Base-by-base conservation (phyloP, 176 grass and related monocot species). In the Pharus latifolius region DNA sequence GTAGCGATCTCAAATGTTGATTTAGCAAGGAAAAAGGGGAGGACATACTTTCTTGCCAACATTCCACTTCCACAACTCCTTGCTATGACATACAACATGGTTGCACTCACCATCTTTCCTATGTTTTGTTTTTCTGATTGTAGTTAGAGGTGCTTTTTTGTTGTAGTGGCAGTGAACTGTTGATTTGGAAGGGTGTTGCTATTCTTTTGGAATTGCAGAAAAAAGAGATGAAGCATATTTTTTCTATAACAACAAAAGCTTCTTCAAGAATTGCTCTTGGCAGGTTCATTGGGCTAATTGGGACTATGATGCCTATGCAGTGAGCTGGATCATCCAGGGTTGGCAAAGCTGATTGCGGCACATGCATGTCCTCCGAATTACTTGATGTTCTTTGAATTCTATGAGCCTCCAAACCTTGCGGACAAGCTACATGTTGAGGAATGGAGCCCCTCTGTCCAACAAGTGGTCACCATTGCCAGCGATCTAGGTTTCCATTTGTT, bases 341-440 rank as follows among this genome's bases (percentile, higher is more conserved):
- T 98, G 72, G 81, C 81, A 0, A 82, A 90, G 32, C 75, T 98
- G 72, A 65, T 93, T 3, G 89, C 89, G 24, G 89, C 90, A 37
- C 90, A 98, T 77, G 94, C 89, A 33, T 83, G 32, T 54, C 94
- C 94, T 49, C 94, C 94, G 1, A 90, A 93, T 78, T 98, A 98
- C 75, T 59, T 87, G 56, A 47, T 90, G 54, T 93, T 98, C 77
- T 98, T 90, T 52, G 75, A 98, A n/a, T 83, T 90, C 53, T 98
- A 93, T 15, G 87, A 98, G 53, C 83, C 89, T 51, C 84, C 86
- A 74, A 98, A 92, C 71, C 77, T 93, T 52, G 83, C 84, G 5
- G 94, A 93, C 6, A 98, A 90, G 71, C 70, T 98, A 58, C 94
- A 98, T 40, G 46, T 90, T 0, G 87, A 98, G 37, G 94, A 93